Evolutionary conservation across 768 basidiomycete species (phyloP).

Genomic region (Termitomyces sp.): DNA sequence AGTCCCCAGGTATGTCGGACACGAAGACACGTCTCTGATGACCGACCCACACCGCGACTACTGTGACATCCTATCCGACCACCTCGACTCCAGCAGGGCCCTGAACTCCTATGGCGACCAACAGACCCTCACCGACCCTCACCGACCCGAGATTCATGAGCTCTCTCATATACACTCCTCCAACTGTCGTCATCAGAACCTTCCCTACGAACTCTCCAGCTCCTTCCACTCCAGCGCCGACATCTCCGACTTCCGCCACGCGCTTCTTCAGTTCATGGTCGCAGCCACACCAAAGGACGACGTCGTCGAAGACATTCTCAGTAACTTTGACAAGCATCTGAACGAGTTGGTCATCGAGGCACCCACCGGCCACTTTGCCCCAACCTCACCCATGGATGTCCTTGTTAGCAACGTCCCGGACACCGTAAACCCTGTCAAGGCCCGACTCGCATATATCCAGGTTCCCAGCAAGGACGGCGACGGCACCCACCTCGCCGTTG

Average conservation of each 20-base stretch:
- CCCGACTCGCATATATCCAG: constrained; percentile 76
- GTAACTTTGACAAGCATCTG: constrained; percentile 48
- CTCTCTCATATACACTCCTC: constrained; percentile 47
- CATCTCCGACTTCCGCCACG: constrained; percentile 43
- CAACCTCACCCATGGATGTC: constrained; percentile 34
- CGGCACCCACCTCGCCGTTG: constrained; percentile 61
- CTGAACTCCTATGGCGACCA: constrained; percentile 27
- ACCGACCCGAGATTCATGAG: constrained; percentile 22
- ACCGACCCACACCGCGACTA: constrained; percentile 45
- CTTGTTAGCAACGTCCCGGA: constrained; percentile 66
- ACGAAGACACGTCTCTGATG: constrained; percentile 24
- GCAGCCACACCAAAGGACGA: constrained; percentile 58
- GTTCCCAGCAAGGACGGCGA: constrained; percentile 65
- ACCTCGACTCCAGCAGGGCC: constrained; percentile 31
- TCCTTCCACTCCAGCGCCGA: constrained; percentile 21
- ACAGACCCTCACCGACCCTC: constrained; percentile 28
- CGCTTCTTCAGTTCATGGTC: constrained; percentile 78
- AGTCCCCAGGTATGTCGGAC: constrained; percentile 35
- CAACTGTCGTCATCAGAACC: constrained; percentile 53
- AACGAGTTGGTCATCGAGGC: constrained; percentile 42
- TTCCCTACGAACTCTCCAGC: constrained; percentile 34
- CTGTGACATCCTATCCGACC: constrained; percentile 42
- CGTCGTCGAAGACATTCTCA: constrained; percentile 46
- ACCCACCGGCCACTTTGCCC: constrained; percentile 44
- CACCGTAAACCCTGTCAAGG: constrained; percentile 77